These are phyloP conservation scores for Echinochloa phyllopogon DNA, from an alignment of 176 grass and related monocot genomes.

Conservation along the genomic window DNA sequence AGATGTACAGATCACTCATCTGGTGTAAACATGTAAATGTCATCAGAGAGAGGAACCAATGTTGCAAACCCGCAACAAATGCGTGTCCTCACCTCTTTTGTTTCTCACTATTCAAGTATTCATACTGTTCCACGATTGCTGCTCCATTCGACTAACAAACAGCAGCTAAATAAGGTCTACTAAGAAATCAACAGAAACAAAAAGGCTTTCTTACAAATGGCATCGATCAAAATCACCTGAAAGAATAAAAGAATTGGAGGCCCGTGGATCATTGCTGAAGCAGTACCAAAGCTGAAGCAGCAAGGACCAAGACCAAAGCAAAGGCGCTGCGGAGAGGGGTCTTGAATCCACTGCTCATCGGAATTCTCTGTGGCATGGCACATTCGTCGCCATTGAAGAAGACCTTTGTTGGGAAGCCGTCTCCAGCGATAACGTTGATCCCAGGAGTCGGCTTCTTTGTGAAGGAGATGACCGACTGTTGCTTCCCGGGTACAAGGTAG, in stretches of 20 bases:
- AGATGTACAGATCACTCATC: constrained; percentile 46
- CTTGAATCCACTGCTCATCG: constrained; percentile 51
- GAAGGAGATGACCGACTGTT: constrained; percentile 90
- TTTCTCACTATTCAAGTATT: constrained; percentile 33
- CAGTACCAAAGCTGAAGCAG: constrained; percentile 50
- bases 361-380: constrained; percentile 59
- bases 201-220: constrained; percentile 60
- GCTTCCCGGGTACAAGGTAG: constrained; percentile 83
- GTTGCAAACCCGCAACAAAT: constrained; percentile 49
- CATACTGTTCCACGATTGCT: constrained; percentile 33
- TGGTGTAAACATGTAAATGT: constrained; percentile 42
- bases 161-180: constrained; percentile 43
- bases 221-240: constrained; percentile 36
- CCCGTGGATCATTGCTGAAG: constrained; percentile 59
- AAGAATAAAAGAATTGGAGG: constrained; percentile 76
- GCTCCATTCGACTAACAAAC: constrained; percentile 33
- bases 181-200: constrained; percentile 50
- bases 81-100: constrained; percentile 2
- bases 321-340: constrained; percentile 26
- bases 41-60: constrained; percentile 35
- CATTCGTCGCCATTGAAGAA: constrained; percentile 97
- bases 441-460: constrained; percentile 79
- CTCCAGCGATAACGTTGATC: constrained; percentile 67
- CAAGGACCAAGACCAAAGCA: constrained; percentile 46
- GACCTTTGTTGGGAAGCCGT: constrained; percentile 84